phyloP scores from a whole-genome alignment of 2,329 filamentous ascomycete species.

The Trichoderma sp. region DNA sequence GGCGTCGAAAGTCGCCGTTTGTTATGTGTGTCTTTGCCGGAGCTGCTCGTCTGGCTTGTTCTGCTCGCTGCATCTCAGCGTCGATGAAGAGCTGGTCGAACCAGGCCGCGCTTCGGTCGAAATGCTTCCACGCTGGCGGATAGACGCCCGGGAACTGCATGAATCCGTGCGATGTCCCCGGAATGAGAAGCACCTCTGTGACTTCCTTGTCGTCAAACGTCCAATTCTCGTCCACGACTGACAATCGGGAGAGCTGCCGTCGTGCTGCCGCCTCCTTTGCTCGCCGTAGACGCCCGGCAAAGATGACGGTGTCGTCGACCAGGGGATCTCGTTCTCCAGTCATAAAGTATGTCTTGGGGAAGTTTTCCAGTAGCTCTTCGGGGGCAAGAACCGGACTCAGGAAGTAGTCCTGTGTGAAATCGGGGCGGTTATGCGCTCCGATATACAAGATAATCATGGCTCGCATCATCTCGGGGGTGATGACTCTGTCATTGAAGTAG shows the following conservation, averaged over 20 bases:
- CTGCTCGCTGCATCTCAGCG: conserved; percentile 41
- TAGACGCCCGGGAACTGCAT: conserved; percentile 86
- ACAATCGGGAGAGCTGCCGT: conserved; percentile 17
- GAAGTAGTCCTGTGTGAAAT: conserved; percentile 87
- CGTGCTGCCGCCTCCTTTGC: conserved; percentile 58
- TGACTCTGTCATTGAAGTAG: conserved; percentile 92
- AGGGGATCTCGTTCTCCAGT: conserved; percentile 94
- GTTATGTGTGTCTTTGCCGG: conserved; percentile 2
- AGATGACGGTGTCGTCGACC: conserved; percentile 95
- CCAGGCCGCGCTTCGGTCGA: conserved; percentile 76
- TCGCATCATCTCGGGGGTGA: conserved; percentile 97
- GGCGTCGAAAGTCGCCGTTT: conserved; percentile 26
- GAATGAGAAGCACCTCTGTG: conserved; percentile 76
- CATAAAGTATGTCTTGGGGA: conserved; percentile 90
- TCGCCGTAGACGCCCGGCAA: conserved; percentile 81
- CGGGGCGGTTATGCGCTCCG: conserved; percentile 85
- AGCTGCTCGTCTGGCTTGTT: conserved; percentile 22
- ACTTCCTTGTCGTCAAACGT: conserved; percentile 40
- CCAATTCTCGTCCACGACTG: conserved; percentile 17
- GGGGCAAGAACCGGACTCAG: conserved; percentile 88
- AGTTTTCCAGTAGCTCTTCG: conserved; percentile 75
- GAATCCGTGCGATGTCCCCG: conserved; percentile 90
- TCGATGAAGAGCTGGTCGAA: conserved; percentile 70
- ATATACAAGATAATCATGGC: conserved; percentile 99
- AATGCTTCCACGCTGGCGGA: conserved; percentile 84